Base-by-base conservation (phyloP, 345 rosid species). In the Populus ilicifolia region DNA sequence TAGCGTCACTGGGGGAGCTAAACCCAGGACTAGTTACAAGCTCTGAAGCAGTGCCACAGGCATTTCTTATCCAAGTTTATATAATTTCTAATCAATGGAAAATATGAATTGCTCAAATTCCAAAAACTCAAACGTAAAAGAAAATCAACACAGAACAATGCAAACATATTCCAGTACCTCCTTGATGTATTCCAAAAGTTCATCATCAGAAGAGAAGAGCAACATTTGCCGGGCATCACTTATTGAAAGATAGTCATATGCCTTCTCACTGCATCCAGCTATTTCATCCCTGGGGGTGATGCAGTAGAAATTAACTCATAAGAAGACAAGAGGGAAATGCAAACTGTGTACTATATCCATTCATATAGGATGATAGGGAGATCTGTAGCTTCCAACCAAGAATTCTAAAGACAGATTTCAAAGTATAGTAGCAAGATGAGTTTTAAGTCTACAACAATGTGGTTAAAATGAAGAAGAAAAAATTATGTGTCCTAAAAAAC, bases 241-340 rank as follows among this genome's bases (percentile, higher is more conserved):
- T 18, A 94, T 59, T 21, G 97, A 91, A 77, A 96, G 90, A 83
- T 85, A 88, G 86, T 94, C 97, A 73, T 92, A 94, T 54, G 99
- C 98, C 88, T 92, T 96, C 92, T 96, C 99, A 67, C 97, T 94
- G 89, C 99, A 96, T 78, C 99, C 98, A 75, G 98, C 91, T 82
- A 96, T 94, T 83, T 96, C 99, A 80, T 96, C 98, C 83, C 98
- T 96, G 78, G 21, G 77, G 75, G 52, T 29, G 23, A 69, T 13
- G 46, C 18, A 71, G 33, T 16, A 35, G 10, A 20, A 35, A 72
- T 33, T n/a, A 75, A 73, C n/a, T 67, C 44, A 33, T 70, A 9
- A 75, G 38, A 38, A 74, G 23, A 1, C 14, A 59, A 30, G 50
- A 46, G 1, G 54, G 2, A 30, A 20, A 46, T 29, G 62, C 33